A percentile compares a stretch with the other conserved stretches of the same genome.
Conservation (phyloP, 768 basidiomycete species). For the Lactarius sp. region DNA sequence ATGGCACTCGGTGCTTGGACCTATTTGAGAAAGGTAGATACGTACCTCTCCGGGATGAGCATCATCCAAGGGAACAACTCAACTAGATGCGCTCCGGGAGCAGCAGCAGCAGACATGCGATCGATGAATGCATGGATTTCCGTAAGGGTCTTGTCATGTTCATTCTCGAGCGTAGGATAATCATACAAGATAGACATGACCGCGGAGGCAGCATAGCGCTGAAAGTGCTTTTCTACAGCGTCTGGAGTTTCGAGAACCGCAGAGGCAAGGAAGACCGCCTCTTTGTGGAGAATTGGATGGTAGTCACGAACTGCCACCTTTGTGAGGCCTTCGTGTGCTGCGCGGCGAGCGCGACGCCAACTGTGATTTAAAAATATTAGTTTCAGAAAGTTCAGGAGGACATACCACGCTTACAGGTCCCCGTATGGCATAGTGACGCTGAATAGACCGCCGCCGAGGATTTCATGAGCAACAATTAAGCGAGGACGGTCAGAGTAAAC, state of each 20-base stretch:
- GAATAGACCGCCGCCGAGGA: neutral
- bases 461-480: neutral
- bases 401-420: neutral
- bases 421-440: neutral
- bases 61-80: conserved; percentile 19
- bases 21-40: neutral
- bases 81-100: conserved; percentile 12
- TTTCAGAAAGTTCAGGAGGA: neutral
- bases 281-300: conserved; percentile 5
- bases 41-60: conserved; percentile 12
- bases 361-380: neutral
- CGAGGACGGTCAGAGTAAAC: conserved; percentile 8
- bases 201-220: conserved; percentile 9
- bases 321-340: conserved; percentile 15
- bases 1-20: neutral
- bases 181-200: conserved; percentile 16
- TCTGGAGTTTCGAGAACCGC: neutral
- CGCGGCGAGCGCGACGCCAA: conserved; percentile 12
- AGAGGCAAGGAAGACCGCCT: conserved; percentile 7
- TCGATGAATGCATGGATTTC: conserved; percentile 6
- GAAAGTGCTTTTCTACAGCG: neutral
- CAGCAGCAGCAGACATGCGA: neutral
- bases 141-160: conserved; percentile 1
- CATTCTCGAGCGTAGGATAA: conserved; percentile 6
- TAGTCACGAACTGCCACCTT: conserved; percentile 14